Conservation (phyloP, 768 basidiomycete species). For the Mycena galopus region DNA sequence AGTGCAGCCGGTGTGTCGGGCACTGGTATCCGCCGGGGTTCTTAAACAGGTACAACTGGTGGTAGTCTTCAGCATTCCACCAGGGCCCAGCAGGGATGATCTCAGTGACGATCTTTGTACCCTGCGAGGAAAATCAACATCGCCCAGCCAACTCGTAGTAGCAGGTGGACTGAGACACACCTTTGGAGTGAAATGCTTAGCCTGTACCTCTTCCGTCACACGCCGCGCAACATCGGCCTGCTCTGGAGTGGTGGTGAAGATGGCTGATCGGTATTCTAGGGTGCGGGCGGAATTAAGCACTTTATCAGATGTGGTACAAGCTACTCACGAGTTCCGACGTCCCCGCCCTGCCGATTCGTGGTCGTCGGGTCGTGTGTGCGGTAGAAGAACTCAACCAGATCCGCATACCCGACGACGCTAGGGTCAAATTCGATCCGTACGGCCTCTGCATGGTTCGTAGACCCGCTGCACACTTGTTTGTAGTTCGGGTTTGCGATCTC, state of each 20-base stretch:
- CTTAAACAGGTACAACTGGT: constrained; percentile 73
- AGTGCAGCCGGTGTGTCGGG: constrained; percentile 76
- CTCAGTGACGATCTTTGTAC: constrained; percentile 71
- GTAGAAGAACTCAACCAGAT: constrained; percentile 86
- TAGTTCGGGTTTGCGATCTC: constrained; percentile 63
- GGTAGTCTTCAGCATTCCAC: constrained; percentile 75
- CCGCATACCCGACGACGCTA: constrained; percentile 71
- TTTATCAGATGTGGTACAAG: not conserved
- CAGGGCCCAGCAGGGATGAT: constrained; percentile 69
- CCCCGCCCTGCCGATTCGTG: constrained; percentile 70
- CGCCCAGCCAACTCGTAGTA: not conserved
- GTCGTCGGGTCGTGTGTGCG: constrained; percentile 84
- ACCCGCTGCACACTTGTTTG: constrained; percentile 71
- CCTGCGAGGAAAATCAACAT: not conserved
- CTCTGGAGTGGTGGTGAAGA: constrained; percentile 73
- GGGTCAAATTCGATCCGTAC: constrained; percentile 78
- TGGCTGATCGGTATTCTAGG: constrained; percentile 83
- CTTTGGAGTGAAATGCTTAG: constrained; percentile 71
- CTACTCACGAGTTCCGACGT: constrained; percentile 71
- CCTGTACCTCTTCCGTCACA: constrained; percentile 77
- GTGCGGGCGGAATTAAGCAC: not conserved
- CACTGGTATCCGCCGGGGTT: constrained; percentile 84
- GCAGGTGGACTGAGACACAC: constrained; percentile 31
- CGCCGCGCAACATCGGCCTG: constrained; percentile 70
- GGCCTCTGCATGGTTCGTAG: constrained; percentile 81